These are phyloP conservation scores for Pythium oligandrum DNA, from an alignment of 352 stramenopile genomes.

Conservation along the genomic window DNA sequence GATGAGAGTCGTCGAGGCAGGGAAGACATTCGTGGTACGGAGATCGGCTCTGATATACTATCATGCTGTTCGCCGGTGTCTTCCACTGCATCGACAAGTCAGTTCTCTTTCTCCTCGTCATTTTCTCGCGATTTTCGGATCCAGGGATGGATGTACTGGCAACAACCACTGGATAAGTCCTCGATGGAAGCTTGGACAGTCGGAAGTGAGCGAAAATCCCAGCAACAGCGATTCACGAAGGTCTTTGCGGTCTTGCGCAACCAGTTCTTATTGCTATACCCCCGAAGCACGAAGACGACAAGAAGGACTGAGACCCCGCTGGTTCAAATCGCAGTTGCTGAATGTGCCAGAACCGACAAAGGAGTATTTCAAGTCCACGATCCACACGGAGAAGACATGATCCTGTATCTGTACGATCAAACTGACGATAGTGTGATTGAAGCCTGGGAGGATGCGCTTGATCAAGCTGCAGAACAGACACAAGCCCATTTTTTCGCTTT, in stretches of 20 bases:
- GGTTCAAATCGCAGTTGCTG: constrained; percentile 37
- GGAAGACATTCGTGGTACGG: too few relatives aligned
- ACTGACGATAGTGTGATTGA: constrained; percentile 21
- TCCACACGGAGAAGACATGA: constrained; percentile 29
- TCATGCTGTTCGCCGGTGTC: not conserved
- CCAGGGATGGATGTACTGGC: constrained; percentile 44
- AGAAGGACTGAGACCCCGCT: constrained; percentile 19
- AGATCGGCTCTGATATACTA: too few relatives aligned
- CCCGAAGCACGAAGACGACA: constrained; percentile 17
- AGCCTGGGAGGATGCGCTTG: constrained; percentile 44
- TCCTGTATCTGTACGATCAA: constrained; percentile 42
- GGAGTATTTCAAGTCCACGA: constrained; percentile 33
- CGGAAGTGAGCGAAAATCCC: too few relatives aligned
- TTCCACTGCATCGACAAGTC: not conserved
- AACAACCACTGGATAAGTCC: constrained; percentile 4
- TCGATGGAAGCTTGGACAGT: too few relatives aligned
- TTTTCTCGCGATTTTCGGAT: constrained; percentile 18
- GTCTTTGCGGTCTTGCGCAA: constrained; percentile 38
- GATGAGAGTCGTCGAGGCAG: too few relatives aligned
- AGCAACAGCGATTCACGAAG: constrained; percentile 26
- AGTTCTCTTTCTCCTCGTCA: not conserved
- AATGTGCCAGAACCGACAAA: constrained; percentile 11
- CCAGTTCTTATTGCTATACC: constrained; percentile 42
- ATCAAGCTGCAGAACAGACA: constrained; percentile 54
- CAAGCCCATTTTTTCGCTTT: constrained; percentile 58